Base-by-base conservation (phyloP, 805 yeast genomes). In the Blastobotrys americana region DNA sequence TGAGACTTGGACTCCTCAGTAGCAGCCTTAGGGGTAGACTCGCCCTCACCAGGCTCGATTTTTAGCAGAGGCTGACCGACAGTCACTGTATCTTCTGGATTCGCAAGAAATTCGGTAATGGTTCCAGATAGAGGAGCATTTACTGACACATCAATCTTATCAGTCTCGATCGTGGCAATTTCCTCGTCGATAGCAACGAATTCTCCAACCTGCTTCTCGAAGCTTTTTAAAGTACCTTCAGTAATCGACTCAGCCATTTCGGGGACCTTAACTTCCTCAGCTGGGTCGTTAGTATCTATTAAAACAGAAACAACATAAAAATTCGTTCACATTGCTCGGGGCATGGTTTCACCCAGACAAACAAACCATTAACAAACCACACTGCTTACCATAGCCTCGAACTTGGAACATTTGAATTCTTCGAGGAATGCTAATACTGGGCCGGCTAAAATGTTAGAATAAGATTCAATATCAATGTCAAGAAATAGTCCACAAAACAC, bases 231-330 rank as follows among this genome's bases (percentile, higher is more conserved):
- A 41, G 97, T 86, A 64, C 98, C 98, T 68, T 93, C 98, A 35
- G 96, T 86, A 61, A 93, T 82, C 41, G 97, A 89, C 70, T 93
- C 98, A 37, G 98, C 97, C 97, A 93, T 88, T 53, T 86, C 94
- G 40, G 98, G 98, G 18, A 93, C 97, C 66, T 88, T 85, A 43
- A 90, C 95, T 40, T 60, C 57, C 46, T 65, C 63, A 47, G 69
- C 68, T 41, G 55, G 34, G 34, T n/a, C n/a, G 34, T 39, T 46
- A 41, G 43, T 3, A 20, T 21, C 22, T 13, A 20, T 6, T n/a
- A n/a, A 13, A 20, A 13, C n/a, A n/a, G n/a, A n/a, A n/a, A n/a
- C n/a, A n/a, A n/a, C n/a, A n/a, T n/a, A n/a, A n/a, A n/a, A n/a
- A n/a, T n/a, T n/a, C n/a, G n/a, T n/a, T n/a, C n/a, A n/a, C n/a